Evolutionary conservation across 2,329 filamentous ascomycete species (phyloP).

Genomic region (Hypoxylon sp.): DNA sequence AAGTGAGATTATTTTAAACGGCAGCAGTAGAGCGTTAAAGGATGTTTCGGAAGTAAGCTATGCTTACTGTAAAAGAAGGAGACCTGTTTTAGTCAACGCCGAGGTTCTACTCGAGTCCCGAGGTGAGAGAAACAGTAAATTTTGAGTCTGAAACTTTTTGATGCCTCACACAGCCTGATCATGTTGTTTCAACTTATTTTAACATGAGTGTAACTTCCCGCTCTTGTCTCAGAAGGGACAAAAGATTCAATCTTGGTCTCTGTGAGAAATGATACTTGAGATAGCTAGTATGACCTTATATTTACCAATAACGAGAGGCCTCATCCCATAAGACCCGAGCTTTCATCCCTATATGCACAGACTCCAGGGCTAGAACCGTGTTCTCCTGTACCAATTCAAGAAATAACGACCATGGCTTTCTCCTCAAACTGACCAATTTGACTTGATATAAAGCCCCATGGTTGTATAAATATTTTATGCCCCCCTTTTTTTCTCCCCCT

Average conservation of each 20-base stretch:
- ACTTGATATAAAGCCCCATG: slow-evolving; percentile 8
- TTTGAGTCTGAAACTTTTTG: not conserved
- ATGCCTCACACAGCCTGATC: slow-evolving; percentile 5
- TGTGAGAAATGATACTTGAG: not conserved
- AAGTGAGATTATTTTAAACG: not conserved
- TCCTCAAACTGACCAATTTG: not conserved
- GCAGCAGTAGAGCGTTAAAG: not conserved
- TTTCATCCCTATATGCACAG: not conserved
- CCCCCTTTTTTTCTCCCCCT: not conserved
- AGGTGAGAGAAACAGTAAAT: not conserved
- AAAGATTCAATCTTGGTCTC: not conserved
- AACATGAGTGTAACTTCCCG: not conserved
- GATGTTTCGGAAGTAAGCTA: not conserved
- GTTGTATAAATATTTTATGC: not conserved
- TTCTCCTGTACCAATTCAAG: not conserved
- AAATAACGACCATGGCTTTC: not conserved
- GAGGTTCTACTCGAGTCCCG: not conserved
- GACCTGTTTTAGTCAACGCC: not conserved
- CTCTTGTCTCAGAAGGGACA: not conserved
- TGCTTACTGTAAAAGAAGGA: slow-evolving; percentile 14
- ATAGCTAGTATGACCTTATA: not conserved
- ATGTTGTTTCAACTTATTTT: not conserved
- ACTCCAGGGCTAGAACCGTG: not conserved
- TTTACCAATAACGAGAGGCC: not conserved
- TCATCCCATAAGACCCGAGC: not conserved